phyloP scores from a whole-genome alignment of 768 basidiomycete genomes.

The Sarcomyxa edulis region DNA sequence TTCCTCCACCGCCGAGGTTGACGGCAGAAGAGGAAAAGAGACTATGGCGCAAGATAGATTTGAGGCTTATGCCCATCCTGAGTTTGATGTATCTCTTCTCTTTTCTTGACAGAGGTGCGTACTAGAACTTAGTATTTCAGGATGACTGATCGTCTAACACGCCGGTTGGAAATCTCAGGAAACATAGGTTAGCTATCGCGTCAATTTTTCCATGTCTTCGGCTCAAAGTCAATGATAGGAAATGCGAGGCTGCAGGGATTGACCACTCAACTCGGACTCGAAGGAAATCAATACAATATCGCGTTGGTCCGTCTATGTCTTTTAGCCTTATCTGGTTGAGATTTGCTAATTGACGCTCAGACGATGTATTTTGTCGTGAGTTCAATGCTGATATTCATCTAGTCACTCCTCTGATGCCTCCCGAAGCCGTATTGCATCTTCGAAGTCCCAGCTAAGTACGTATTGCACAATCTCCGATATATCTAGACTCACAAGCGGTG shows the following conservation, averaged over 20 bases:
- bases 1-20: slow-evolving; percentile 40
- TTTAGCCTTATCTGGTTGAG: not conserved
- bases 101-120: slow-evolving; percentile 58
- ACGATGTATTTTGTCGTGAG: slow-evolving; percentile 70
- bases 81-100: slow-evolving; percentile 56
- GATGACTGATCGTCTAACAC: not conserved
- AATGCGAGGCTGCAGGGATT: slow-evolving; percentile 69
- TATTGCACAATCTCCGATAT: not conserved
- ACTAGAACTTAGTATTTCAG: not conserved
- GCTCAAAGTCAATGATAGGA: slow-evolving; percentile 26
- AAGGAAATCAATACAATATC: slow-evolving; percentile 59
- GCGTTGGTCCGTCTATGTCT: slow-evolving; percentile 40
- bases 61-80: slow-evolving; percentile 53
- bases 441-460: slow-evolving; percentile 68
- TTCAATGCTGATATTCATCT: slow-evolving; percentile 2
- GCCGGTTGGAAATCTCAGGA: slow-evolving; percentile 29
- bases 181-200: slow-evolving; percentile 43
- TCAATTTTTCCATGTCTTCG: not conserved
- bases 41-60: slow-evolving; percentile 56
- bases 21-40: slow-evolving; percentile 45
- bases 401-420: slow-evolving; percentile 1
- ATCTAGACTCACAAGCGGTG: slow-evolving; percentile 9
- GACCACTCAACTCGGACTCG: slow-evolving; percentile 45
- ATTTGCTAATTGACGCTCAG: slow-evolving; percentile 22
- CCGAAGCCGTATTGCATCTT: slow-evolving; percentile 53